Evolutionary conservation across 768 basidiomycete species (phyloP), one percentile per base, ranked within the genome.

Genomic region (Mycena belliarum): DNA sequence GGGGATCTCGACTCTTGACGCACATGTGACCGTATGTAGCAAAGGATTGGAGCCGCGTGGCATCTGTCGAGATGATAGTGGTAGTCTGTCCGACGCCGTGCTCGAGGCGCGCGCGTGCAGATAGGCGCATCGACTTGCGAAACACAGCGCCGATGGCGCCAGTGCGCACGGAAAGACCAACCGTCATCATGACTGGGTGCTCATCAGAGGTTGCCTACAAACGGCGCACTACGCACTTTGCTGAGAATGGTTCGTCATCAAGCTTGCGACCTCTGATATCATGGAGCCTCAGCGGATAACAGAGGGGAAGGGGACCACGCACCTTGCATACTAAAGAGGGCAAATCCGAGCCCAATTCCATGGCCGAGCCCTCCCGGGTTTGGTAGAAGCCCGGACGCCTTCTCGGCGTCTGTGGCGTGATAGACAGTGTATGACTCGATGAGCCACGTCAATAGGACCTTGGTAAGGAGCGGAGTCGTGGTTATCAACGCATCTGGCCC

Each of bases 11-110:
- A 12, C 29, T 7, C 18, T 5, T 21, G 20, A 68, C 76, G 56
- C 43, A 79, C 77, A 74, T 73, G 64, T 79, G 78, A 14, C 64
- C 75, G 47, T 73, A 78, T 8, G 67, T 74, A n/a, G 73, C 69
- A 63, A 82, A 76, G 16, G 72, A 61, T 57, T 87, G 86, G 23
- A 88, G 67, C 44, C 82, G 79, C 6, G 79, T 77, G 0, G 84
- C 72, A 65, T 91, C 88, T 14, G 83, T 79, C 1, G 85, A 84
- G 8, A 89, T 85, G 76, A 89, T 81, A 0, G 87, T 90, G 11
- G 83, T 87, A 47, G 89, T 83, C 65, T 86, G 76, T 0, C 88
- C 88, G 40, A 83, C 82, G 20, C 78, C 82, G 65, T 88, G 85
- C 41, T 82, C 75, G 25, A 80, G 57, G 20, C 86, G 76, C 10